Evolutionary conservation across 202 grass and related monocot genomes (phyloP), one percentile per base, ranked within the genome.

Genomic region (Digitaria exilis): DNA sequence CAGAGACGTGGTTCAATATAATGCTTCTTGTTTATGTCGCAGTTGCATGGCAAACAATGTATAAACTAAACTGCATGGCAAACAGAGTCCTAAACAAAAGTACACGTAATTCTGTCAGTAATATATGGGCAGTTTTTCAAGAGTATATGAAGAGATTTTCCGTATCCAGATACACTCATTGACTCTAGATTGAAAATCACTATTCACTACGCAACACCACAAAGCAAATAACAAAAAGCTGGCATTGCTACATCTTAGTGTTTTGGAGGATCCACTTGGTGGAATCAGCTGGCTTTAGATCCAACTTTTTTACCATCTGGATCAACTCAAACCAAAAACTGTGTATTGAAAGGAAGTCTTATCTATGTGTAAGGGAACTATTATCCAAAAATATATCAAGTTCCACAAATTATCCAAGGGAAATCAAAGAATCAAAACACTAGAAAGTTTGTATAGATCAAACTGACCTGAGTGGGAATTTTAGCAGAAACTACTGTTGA

Each of bases 381-480:
- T 77, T 81, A 37, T 67, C 30, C 8, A 17, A 57, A 51, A 17
- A 56, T 50, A 77, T 60, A 59, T 30, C 65, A 66, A 77, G 35
- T 29, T 60, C 15, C n/a, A n/a, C n/a, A 24, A 74, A 88, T 30
- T 79, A 65, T 76, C 56, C 66, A 59, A 58, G 39, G 67, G 46
- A 73, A 73, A 75, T 65, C 52, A 16, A 42, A 75, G 31, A 28
- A 80, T 69, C 58, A 75, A 31, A 73, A 78, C 25, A 21, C 13
- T 42, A 78, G 39, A 79, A 54, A 44, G 30, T 80, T 58, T 37
- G 16, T 37, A 34, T 71, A 51, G 57, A 74, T 51, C 41, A 70
- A 34, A 90, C 82, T 90, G 57, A 98, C 96, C 88, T 95, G 79
- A 78, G 81, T 89, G 48, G 96, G 96, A 83, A 98, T 91, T 71